Conservation (phyloP, 345 rosid genomes). For the Mallotus nudiflorus region DNA sequence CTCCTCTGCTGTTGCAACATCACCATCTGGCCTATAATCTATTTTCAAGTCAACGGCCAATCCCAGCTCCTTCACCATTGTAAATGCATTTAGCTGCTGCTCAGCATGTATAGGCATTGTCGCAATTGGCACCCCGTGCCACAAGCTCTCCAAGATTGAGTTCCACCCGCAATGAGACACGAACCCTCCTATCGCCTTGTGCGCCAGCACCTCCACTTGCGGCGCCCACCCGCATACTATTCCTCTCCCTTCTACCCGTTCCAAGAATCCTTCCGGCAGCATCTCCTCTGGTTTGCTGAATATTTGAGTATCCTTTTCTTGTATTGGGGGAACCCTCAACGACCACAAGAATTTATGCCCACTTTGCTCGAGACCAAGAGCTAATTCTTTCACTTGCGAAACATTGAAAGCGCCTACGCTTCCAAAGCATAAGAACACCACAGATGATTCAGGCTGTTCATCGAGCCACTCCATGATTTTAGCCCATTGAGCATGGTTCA, state of each 20-base stretch:
- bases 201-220: slow-evolving; percentile 23
- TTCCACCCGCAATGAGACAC: slow-evolving; percentile 36
- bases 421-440: slow-evolving; percentile 29
- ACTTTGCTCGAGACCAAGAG: slow-evolving; percentile 19
- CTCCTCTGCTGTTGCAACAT: background rate
- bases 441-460: slow-evolving; percentile 23
- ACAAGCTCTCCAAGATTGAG: slow-evolving; percentile 26
- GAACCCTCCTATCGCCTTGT: slow-evolving; percentile 27
- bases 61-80: slow-evolving; percentile 21
- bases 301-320: background rate
- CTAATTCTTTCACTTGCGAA: slow-evolving; percentile 24
- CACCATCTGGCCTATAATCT: slow-evolving; percentile 22
- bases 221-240: slow-evolving; percentile 26
- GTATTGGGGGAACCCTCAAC: background rate
- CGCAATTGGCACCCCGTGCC: slow-evolving; percentile 26
- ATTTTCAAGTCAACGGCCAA: slow-evolving; percentile 24
- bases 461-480: slow-evolving; percentile 1
- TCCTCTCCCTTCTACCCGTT: slow-evolving; percentile 21
- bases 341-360: slow-evolving; percentile 30
- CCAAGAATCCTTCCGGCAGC: slow-evolving; percentile 24
- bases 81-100: slow-evolving; percentile 34
- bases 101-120: slow-evolving; percentile 29
- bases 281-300: background rate
- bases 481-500: background rate
- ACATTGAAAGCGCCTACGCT: slow-evolving; percentile 16